A percentile compares a stretch with the other conserved stretches of the same genome.
Conservation (phyloP, 129 eudicot genomes). For the Escallonia rubra region DNA sequence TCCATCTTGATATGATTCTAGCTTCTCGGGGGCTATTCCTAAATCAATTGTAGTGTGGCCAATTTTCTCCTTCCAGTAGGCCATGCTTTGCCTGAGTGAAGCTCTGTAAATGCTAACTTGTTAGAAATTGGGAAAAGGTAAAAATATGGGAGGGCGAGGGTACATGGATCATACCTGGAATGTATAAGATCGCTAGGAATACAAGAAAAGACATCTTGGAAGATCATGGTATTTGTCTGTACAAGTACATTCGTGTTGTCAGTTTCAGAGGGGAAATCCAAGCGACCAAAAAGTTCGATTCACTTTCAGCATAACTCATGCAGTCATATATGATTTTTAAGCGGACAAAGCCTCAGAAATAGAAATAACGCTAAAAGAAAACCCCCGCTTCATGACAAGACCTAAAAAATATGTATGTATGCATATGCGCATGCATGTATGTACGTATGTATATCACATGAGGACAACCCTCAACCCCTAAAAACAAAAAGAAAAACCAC, state of each 20-base stretch:
- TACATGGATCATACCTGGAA: conserved; percentile 50
- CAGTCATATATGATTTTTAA: too few species aligned
- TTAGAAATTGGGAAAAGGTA: conserved; percentile 1
- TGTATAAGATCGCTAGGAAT: conserved; percentile 90
- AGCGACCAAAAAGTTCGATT: too few species aligned
- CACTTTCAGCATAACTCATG: too few species aligned
- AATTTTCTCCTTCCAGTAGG: conserved; percentile 60
- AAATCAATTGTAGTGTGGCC: conserved; percentile 84
- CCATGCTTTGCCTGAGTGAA: conserved; percentile 78
- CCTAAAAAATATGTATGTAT: too few species aligned
- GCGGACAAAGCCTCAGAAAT: too few species aligned
- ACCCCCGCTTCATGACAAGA: too few species aligned
- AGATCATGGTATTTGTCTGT: conserved; percentile 93
- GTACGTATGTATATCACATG: too few species aligned
- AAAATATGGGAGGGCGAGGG: background rate
- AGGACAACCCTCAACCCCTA: too few species aligned
- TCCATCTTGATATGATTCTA: conserved; percentile 73
- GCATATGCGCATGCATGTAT: too few species aligned
- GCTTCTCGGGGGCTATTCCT: conserved; percentile 84
- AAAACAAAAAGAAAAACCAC: too few species aligned
- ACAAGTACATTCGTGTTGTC: background rate
- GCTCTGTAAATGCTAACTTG: conserved; percentile 31
- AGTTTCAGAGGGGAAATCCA: too few species aligned
- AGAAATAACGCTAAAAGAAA: too few species aligned
- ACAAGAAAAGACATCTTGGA: conserved; percentile 95